Base-by-base conservation (phyloP, 805 yeast species). In the Debaryomyces maramus region DNA sequence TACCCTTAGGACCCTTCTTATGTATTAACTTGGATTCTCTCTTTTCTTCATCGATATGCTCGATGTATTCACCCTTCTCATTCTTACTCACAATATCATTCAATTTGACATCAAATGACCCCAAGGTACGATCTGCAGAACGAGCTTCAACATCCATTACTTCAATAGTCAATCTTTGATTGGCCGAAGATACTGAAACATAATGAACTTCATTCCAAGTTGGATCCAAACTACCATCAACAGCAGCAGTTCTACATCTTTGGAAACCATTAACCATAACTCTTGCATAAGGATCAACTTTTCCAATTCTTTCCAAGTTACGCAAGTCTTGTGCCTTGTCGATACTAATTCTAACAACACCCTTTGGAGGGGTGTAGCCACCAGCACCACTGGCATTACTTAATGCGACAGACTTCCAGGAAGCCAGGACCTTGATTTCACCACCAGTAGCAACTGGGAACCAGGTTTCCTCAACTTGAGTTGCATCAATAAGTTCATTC, bases 351-450 rank as follows among this genome's bases (percentile, higher is more conserved):
- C 97, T 81, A 5, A 90, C 75, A 23, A 85, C 91, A 58, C 99
- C 99, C 58, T 91, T 83, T 36, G 99, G 99, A 42, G 88, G 88
- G n/a, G 88, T 80, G 66, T 89, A 91, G 37, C 91, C 93, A 50
- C 83, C 80, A 16, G 86, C 65, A 45, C 88, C 87, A 28, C 80
- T 63, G 13, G 84, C 85, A 38, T 81, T 79, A 16, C 72, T 62
- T 54, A 91, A 65, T 20, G 75, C 80, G 37, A 90, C 96, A 6
- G 98, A 91, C 62, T 84, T 88, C 97, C 97, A 93, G 38, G 70
- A 64, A 20, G 93, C 79, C 4, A 76, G 63, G 41, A 93, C 58
- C 49, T 81, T 78, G 29, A 87, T 72, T 51, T 85, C 88, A 41
- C 96, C 97, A 36, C 88, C 85, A 40, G 73, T 73, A 11, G 78